These are phyloP conservation scores for Phytopythium mirpurense DNA, from an alignment of 352 stramenopile species.

Conservation along the genomic window DNA sequence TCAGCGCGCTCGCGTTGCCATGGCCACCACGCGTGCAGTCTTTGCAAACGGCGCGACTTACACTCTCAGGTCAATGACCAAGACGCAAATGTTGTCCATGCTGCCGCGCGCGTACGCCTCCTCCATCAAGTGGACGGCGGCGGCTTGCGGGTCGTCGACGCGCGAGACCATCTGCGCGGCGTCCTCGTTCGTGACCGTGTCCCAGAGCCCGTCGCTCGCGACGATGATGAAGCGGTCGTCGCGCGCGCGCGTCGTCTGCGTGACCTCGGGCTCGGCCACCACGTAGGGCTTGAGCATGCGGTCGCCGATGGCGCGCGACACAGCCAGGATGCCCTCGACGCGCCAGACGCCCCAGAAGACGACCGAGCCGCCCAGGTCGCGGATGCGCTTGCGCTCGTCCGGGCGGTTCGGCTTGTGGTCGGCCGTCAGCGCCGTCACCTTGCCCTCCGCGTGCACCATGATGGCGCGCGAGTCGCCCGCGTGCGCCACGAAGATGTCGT, in stretches of 20 bases:
- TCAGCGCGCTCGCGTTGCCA: too few species aligned
- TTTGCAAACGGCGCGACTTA: constrained; percentile 13
- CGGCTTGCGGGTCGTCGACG: constrained; percentile 60
- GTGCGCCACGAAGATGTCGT: constrained; percentile 86
- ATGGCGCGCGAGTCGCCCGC: constrained; percentile 88
- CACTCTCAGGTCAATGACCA: constrained; percentile 87
- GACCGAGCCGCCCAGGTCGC: constrained; percentile 84
- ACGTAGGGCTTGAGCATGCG: constrained; percentile 91
- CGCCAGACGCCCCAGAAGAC: constrained; percentile 91
- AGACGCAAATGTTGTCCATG: constrained; percentile 90
- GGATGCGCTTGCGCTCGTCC: constrained; percentile 87
- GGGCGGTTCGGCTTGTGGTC: constrained; percentile 92
- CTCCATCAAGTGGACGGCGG: constrained; percentile 79
- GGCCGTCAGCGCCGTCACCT: constrained; percentile 68
- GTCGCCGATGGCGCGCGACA: constrained; percentile 91
- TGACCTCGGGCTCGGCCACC: constrained; percentile 88
- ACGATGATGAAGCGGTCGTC: constrained; percentile 84
- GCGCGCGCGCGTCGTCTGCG: constrained; percentile 44
- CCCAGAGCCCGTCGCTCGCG: constrained; percentile 91
- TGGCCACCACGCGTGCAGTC: too few species aligned
- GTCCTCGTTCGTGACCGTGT: constrained; percentile 88
- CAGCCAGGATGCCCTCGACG: constrained; percentile 91
- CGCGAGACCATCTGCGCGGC: constrained; percentile 67
- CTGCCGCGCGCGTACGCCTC: constrained; percentile 81
- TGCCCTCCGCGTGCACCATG: constrained; percentile 76